Percentiles rank a stretch among this genome's conserved stretches.
These are phyloP conservation scores for Saturnispora zaruensis DNA, from an alignment of 805 yeast genomes.

Conservation along the genomic window DNA sequence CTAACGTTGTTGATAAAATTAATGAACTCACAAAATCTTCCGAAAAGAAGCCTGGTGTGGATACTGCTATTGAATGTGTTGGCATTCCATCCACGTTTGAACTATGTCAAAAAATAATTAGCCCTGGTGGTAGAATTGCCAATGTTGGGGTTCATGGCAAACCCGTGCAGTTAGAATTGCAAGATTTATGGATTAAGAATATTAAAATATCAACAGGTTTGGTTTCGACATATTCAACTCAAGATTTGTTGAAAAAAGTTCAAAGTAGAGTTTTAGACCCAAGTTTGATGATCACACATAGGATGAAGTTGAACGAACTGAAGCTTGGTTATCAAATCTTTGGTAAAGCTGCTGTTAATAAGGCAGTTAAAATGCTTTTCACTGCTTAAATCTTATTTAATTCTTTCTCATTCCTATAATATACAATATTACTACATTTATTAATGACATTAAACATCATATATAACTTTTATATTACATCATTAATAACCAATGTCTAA, in stretches of 20 bases:
- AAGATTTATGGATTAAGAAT: constrained; percentile 39
- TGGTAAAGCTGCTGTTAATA: constrained; percentile 41
- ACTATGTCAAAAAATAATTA: constrained; percentile 45
- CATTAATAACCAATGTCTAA: neutral
- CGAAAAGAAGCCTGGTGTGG: constrained; percentile 41
- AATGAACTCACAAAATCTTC: constrained; percentile 18
- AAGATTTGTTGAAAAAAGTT: constrained; percentile 31
- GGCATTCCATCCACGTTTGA: constrained; percentile 57
- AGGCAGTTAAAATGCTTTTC: constrained; percentile 44
- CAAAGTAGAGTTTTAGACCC: constrained; percentile 35
- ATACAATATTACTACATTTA: neutral
- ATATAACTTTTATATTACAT: neutral
- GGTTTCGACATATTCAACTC: constrained; percentile 39
- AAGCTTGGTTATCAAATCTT: constrained; percentile 56
- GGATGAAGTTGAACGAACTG: constrained; percentile 46
- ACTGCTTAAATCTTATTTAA: constrained; percentile 8
- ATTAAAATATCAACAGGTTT: constrained; percentile 40
- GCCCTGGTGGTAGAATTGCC: constrained; percentile 55
- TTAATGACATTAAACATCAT: neutral
- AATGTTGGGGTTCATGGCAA: constrained; percentile 52
- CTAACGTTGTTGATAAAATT: constrained; percentile 29
- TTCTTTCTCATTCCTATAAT: neutral
- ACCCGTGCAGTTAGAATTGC: constrained; percentile 33
- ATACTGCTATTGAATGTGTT: constrained; percentile 57
- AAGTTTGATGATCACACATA: constrained; percentile 49